Percentiles rank a stretch among this genome's conserved stretches.
These are phyloP conservation scores for Cicer chorassanicum DNA, from an alignment of 306 rosid species.

Conservation along the genomic window DNA sequence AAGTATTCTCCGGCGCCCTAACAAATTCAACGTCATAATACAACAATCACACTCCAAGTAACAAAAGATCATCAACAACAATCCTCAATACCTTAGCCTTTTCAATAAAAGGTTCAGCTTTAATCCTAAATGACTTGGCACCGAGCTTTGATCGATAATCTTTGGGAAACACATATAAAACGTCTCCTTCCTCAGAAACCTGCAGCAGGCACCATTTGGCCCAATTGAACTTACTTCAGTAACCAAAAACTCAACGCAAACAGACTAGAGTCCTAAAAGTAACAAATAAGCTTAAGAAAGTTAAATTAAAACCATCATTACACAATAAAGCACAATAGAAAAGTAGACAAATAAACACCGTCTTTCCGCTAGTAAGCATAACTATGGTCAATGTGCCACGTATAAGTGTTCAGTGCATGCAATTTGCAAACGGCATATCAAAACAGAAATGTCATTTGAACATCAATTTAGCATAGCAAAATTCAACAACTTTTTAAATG, in stretches of 20 bases:
- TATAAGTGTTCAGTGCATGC: background rate
- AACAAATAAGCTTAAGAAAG: background rate
- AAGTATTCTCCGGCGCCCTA: constrained; percentile 84
- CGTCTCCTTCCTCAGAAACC: constrained; percentile 95
- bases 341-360: background rate
- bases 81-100: constrained; percentile 72
- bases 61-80: constrained; percentile 36
- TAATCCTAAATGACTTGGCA: constrained; percentile 80
- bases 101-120: constrained; percentile 75
- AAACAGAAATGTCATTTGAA: too few species aligned
- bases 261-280: constrained; percentile 17
- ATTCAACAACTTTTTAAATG: too few species aligned
- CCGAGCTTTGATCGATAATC: constrained; percentile 84
- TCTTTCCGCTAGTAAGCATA: background rate
- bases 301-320: background rate
- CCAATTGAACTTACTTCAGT: constrained; percentile 48
- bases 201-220: constrained; percentile 70
- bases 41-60: constrained; percentile 21
- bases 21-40: constrained; percentile 42
- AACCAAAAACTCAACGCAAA: constrained; percentile 44
- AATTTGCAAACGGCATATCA: background rate
- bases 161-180: constrained; percentile 87
- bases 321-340: background rate
- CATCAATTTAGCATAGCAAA: too few species aligned
- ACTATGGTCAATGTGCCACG: background rate